phyloP scores from a whole-genome alignment of 2,329 filamentous ascomycete genomes.

The Cladosporium sp. region DNA sequence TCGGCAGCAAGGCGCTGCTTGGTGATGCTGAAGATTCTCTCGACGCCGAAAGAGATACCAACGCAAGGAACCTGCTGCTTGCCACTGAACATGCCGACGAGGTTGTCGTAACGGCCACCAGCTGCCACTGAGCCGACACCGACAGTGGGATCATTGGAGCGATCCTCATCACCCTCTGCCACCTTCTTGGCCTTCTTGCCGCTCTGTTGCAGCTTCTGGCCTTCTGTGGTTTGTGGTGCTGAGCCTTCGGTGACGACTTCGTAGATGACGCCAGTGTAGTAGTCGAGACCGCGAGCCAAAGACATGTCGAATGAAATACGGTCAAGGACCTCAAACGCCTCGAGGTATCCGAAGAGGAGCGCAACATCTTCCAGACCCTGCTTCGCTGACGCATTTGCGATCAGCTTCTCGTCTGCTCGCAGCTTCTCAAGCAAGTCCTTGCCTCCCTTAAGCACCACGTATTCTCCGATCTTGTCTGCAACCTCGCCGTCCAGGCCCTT shows the following conservation, averaged over 20 bases:
- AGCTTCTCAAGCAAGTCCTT: slow-evolving; percentile 73
- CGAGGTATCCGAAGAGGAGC: slow-evolving; percentile 78
- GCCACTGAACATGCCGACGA: slow-evolving; percentile 90
- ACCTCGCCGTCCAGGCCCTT: slow-evolving; percentile 77
- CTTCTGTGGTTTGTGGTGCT: slow-evolving; percentile 53
- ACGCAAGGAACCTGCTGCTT: slow-evolving; percentile 79
- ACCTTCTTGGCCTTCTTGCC: slow-evolving; percentile 56
- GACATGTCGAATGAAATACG: slow-evolving; percentile 86
- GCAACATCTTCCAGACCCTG: slow-evolving; percentile 79
- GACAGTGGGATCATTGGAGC: slow-evolving; percentile 75
- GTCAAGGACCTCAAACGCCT: slow-evolving; percentile 71
- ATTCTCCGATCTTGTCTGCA: slow-evolving; percentile 85
- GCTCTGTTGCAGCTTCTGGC: slow-evolving; percentile 40
- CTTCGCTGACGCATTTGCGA: slow-evolving; percentile 73
- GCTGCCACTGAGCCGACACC: slow-evolving; percentile 87
- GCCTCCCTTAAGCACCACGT: slow-evolving; percentile 75
- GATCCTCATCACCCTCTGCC: slow-evolving; percentile 60
- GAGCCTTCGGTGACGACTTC: slow-evolving; percentile 84
- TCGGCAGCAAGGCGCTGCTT: slow-evolving; percentile 72
- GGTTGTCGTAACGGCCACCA: slow-evolving; percentile 86
- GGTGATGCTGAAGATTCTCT: slow-evolving; percentile 91
- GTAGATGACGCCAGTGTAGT: slow-evolving; percentile 89
- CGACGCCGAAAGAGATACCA: slow-evolving; percentile 90
- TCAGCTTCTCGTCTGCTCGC: slow-evolving; percentile 66
- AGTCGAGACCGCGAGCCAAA: slow-evolving; percentile 87